Evolutionary conservation across 1,284 basidiomycete genomes (phyloP).

Genomic region (Trametes pubescens): DNA sequence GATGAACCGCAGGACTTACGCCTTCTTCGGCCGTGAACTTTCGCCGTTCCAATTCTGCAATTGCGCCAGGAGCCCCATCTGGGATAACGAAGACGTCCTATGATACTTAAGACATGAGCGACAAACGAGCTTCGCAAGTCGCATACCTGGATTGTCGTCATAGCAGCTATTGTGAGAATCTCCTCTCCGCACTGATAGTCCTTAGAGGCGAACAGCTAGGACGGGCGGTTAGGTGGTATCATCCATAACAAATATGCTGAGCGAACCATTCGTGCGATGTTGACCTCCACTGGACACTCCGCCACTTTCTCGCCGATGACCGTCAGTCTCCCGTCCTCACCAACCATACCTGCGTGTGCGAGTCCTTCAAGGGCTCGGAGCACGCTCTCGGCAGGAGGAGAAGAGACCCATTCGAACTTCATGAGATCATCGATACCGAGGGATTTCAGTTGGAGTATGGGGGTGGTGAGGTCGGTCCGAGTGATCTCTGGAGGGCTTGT

Average conservation of each 20-base stretch:
- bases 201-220: constrained; percentile 84
- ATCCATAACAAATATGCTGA: neutral
- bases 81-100: constrained; percentile 90
- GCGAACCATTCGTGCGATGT: constrained; percentile 79
- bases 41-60: constrained; percentile 89
- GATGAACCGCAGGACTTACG: constrained; percentile 51
- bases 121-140: neutral
- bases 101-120: neutral
- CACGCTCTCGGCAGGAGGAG: constrained; percentile 89
- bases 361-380: constrained; percentile 84
- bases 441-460: constrained; percentile 92
- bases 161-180: constrained; percentile 93
- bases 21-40: constrained; percentile 99
- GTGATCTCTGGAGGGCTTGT: constrained; percentile 91
- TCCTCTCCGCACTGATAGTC: constrained; percentile 91
- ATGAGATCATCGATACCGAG: constrained; percentile 96
- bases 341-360: constrained; percentile 75
- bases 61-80: constrained; percentile 82
- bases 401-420: constrained; percentile 94
- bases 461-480: constrained; percentile 87
- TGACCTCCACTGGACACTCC: constrained; percentile 81
- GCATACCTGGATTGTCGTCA: constrained; percentile 87
- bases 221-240: constrained; percentile 1
- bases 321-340: constrained; percentile 72
- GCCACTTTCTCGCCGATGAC: constrained; percentile 74